These are phyloP conservation scores for Talaromyces adpressus DNA, from an alignment of 495 filamentous ascomycete genomes.

Conservation along the genomic window DNA sequence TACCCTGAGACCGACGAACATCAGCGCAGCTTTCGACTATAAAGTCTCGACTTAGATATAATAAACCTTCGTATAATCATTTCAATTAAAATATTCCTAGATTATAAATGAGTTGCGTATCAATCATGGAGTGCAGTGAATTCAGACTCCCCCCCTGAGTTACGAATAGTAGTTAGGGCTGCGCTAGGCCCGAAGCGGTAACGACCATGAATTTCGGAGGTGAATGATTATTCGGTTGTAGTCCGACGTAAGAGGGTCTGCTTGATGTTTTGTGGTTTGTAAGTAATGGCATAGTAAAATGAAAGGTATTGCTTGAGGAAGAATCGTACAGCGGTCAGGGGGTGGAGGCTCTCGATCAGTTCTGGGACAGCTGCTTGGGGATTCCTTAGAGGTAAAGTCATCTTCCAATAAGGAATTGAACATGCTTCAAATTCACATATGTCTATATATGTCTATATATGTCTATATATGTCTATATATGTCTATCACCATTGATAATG, in stretches of 20 bases:
- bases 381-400: no score
- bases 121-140: background rate
- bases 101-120: background rate
- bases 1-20: background rate
- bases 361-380: no score
- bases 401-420: no score
- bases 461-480: no score
- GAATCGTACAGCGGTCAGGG: no score
- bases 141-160: background rate
- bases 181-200: background rate
- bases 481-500: no score
- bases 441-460: no score
- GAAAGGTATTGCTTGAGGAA: no score
- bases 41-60: background rate
- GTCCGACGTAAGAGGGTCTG: background rate
- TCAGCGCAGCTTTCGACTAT: background rate
- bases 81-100: background rate
- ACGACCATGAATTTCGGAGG: background rate
- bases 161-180: background rate
- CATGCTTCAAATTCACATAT: no score
- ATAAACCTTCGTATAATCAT: background rate
- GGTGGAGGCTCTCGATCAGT: no score
- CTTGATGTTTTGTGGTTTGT: background rate
- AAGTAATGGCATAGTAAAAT: background rate
- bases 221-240: background rate